Evolutionary conservation across 192 early-diverging fungal species (phyloP).

Genomic region (Backusella tuberculispora): DNA sequence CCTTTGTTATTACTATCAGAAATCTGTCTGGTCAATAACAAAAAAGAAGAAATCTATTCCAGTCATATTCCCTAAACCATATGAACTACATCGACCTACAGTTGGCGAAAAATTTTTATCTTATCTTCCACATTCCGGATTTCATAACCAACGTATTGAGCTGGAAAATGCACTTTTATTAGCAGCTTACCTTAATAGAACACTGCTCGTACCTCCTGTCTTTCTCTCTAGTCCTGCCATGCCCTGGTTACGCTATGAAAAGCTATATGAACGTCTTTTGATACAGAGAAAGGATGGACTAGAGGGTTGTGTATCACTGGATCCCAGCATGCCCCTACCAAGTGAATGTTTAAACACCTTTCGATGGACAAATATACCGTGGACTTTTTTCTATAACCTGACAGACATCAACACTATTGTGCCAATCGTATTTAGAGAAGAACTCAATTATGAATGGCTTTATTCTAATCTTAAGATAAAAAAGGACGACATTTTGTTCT

Average conservation of each 20-base stretch:
- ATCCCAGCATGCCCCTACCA: slow-evolving; percentile 44
- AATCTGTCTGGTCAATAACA: background rate
- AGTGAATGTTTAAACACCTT: slow-evolving; percentile 58
- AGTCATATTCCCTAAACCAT: slow-evolving; percentile 30
- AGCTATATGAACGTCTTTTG: slow-evolving; percentile 52
- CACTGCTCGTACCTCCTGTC: slow-evolving; percentile 53
- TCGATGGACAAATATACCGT: slow-evolving; percentile 56
- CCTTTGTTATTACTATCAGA: background rate
- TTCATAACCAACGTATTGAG: slow-evolving; percentile 46
- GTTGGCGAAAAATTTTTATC: slow-evolving; percentile 41
- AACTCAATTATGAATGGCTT: slow-evolving; percentile 55
- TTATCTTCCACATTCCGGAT: slow-evolving; percentile 47
- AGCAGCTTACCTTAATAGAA: slow-evolving; percentile 59
- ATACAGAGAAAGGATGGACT: slow-evolving; percentile 57
- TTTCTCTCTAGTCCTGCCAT: slow-evolving; percentile 55
- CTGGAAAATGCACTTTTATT: slow-evolving; percentile 57
- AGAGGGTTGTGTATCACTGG: slow-evolving; percentile 47
- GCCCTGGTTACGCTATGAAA: slow-evolving; percentile 52
- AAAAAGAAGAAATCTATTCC: slow-evolving; percentile 16
- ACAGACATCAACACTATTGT: slow-evolving; percentile 29
- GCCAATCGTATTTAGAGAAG: slow-evolving; percentile 43
- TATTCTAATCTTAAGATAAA: slow-evolving; percentile 46
- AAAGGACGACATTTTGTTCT: slow-evolving; percentile 46
- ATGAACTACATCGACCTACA: slow-evolving; percentile 12
- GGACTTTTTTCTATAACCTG: slow-evolving; percentile 59